Evolutionary conservation across 2,329 filamentous ascomycete species (phyloP), one percentile per base, ranked within the genome.

Genomic region (Akanthomyces muscarius): DNA sequence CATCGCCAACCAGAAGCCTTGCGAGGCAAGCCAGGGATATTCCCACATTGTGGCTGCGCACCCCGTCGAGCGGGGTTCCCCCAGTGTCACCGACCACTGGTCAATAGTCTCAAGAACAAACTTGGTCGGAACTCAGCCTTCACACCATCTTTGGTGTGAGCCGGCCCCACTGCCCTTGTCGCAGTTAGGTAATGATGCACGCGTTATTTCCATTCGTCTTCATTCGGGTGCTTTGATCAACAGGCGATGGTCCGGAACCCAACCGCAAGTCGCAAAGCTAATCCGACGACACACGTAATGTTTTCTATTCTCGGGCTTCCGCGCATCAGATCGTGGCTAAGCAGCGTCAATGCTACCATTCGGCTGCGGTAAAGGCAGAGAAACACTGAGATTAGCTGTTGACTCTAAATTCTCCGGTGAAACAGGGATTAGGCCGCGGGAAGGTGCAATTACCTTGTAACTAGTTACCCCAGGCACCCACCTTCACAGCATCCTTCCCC

Each of bases 231-330:
- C 52, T 44, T 28, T 23, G 55, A 38, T 28, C 55, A 48, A 48
- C 55, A 2, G 33, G 55, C 44, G 55, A 58, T 38, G 44, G 30
- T n/a, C 55, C 55, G 55, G 30, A 25, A n/a, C 16, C 16, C 38
- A 44, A 36, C 47, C 55, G 55, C 44, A n/a, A 48, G 14, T 18
- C 14, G 42, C 28, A 1, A 57, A 25, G 42, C 30, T 38, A 48
- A 58, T 45, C 55, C 44, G 55, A 58, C 55, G 47, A 52, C 47
- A 50, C 57, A 60, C 57, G 57, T 60, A 60, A 52, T 52, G 52
- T 51, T 21, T 51, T 60, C 57, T 60, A 60, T 60, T 60, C 57
- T 60, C 41, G 57, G 57, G 30, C 5, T 7, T 16, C 23, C 44
- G 21, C 30, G 44, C 42, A 45, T 48, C 28, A 48, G 44, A 58